Conservation (phyloP, 495 filamentous ascomycete species). For the Neurospora sp. region DNA sequence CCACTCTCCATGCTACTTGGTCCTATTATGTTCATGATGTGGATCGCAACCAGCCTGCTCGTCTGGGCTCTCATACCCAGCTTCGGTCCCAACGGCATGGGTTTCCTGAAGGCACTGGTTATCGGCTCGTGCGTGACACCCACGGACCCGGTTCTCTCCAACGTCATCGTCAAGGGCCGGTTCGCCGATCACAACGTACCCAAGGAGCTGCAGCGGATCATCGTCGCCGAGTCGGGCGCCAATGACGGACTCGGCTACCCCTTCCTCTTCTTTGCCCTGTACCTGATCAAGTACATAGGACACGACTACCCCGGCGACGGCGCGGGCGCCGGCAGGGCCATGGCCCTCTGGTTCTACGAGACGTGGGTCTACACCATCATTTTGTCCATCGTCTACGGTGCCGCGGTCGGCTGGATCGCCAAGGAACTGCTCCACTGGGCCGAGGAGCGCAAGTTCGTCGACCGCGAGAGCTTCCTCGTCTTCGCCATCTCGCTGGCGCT, state of each 20-base stretch:
- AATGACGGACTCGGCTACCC: constrained; percentile 94
- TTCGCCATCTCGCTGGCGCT: constrained; percentile 47
- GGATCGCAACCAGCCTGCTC: constrained; percentile 69
- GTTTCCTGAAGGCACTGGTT: constrained; percentile 67
- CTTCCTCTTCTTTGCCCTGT: constrained; percentile 77
- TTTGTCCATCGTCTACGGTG: constrained; percentile 69
- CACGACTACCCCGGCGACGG: constrained; percentile 33
- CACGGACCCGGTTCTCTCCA: constrained; percentile 83
- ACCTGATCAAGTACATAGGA: constrained; percentile 66
- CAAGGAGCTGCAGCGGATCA: constrained; percentile 70
- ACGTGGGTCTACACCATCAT: constrained; percentile 80
- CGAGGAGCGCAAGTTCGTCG: constrained; percentile 71
- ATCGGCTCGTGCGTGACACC: constrained; percentile 81
- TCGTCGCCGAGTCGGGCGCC: constrained; percentile 81
- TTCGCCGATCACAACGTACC: constrained; percentile 89
- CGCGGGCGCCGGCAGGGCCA: constrained; percentile 56
- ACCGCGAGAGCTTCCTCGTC: constrained; percentile 82
- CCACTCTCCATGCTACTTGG: constrained; percentile 66
- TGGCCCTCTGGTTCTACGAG: constrained; percentile 77
- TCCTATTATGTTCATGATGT: constrained; percentile 82
- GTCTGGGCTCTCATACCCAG: constrained; percentile 71
- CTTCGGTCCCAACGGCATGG: constrained; percentile 22
- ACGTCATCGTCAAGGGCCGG: constrained; percentile 86
- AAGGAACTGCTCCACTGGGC: constrained; percentile 78
- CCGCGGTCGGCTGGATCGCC: constrained; percentile 66